A percentile compares a stretch with the other conserved stretches of the same genome.
Conservation (phyloP, 2,329 filamentous ascomycete species). For the Phyllosticta citriasiana region DNA sequence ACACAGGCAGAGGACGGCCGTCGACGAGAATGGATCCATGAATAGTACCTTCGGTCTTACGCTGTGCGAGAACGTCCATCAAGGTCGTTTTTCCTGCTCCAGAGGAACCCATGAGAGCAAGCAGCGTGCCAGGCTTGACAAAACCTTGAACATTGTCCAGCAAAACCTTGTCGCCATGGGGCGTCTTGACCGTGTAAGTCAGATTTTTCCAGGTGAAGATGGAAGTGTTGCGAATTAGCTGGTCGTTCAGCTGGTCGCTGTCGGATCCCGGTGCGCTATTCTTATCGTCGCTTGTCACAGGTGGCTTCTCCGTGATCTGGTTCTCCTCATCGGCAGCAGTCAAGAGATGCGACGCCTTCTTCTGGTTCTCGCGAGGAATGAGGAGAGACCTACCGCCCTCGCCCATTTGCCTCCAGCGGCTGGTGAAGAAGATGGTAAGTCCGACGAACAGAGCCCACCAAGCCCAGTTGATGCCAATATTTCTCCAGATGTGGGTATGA, state of each 20-base stretch:
- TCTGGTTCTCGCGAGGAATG: slow-evolving; percentile 47
- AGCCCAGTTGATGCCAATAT: slow-evolving; percentile 38
- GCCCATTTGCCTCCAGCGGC: slow-evolving; percentile 44
- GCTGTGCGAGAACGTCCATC: slow-evolving; percentile 6
- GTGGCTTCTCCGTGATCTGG: slow-evolving; percentile 14
- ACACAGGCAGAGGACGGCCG: slow-evolving; percentile 8
- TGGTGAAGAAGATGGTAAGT: slow-evolving; percentile 49
- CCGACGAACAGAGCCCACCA: slow-evolving; percentile 52
- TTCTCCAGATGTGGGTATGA: slow-evolving; percentile 19
- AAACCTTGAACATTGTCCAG: slow-evolving; percentile 13
- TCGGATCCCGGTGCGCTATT: background rate
- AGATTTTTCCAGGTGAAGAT: slow-evolving; percentile 54
- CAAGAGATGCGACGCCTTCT: slow-evolving; percentile 15
- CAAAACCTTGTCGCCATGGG: slow-evolving; percentile 9
- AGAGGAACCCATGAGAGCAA: slow-evolving; percentile 12
- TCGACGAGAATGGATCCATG: slow-evolving; percentile 9
- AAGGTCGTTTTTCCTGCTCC: slow-evolving; percentile 9
- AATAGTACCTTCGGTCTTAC: slow-evolving; percentile 9
- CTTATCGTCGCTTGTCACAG: background rate
- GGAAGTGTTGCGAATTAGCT: slow-evolving; percentile 52
- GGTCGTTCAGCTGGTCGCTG: slow-evolving; percentile 19
- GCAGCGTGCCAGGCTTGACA: slow-evolving; percentile 11
- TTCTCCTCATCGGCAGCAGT: slow-evolving; percentile 42
- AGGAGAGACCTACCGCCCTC: slow-evolving; percentile 47
- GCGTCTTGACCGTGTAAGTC: slow-evolving; percentile 13